Percentiles rank a stretch among this genome's conserved stretches.
Conservation (phyloP, 805 yeast species). For the Brettanomyces nanus region DNA sequence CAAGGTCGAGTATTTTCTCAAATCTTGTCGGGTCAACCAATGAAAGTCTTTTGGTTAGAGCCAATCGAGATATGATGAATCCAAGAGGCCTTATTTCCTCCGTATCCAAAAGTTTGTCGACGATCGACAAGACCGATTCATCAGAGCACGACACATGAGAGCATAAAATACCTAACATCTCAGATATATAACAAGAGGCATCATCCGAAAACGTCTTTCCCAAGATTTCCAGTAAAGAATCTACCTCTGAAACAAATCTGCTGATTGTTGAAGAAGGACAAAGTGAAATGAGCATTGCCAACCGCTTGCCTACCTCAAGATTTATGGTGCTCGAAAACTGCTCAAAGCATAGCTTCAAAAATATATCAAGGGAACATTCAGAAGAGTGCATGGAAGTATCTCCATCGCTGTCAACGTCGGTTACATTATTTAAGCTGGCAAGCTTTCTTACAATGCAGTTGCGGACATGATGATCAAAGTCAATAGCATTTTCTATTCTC, state of each 20-base stretch:
- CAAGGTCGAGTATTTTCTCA: conserved; percentile 9
- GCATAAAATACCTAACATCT: conserved; percentile 21
- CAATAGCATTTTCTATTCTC: conserved; percentile 61
- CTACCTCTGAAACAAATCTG: conserved; percentile 8
- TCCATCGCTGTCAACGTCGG: conserved; percentile 10
- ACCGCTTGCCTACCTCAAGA: conserved; percentile 7
- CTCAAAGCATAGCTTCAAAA: conserved; percentile 29
- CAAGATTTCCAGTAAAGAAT: conserved; percentile 9
- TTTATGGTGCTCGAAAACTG: conserved; percentile 5
- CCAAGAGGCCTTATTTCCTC: conserved; percentile 29
- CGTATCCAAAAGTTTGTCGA: conserved; percentile 6
- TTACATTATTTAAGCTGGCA: not conserved
- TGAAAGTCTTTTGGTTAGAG: conserved; percentile 24
- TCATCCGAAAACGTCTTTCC: conserved; percentile 19
- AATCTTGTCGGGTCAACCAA: conserved; percentile 10
- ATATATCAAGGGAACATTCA: conserved; percentile 14
- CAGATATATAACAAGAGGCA: conserved; percentile 13
- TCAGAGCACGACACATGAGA: conserved; percentile 30
- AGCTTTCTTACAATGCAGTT: conserved; percentile 16
- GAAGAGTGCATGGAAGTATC: conserved; percentile 9
- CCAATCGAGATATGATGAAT: conserved; percentile 39
- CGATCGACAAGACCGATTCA: conserved; percentile 3
- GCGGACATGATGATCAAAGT: conserved; percentile 49
- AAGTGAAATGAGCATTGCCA: conserved; percentile 21
- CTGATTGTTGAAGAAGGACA: conserved; percentile 14